Evolutionary conservation across 1,284 basidiomycete genomes (phyloP).

Genomic region (Leccinum subrobustum): DNA sequence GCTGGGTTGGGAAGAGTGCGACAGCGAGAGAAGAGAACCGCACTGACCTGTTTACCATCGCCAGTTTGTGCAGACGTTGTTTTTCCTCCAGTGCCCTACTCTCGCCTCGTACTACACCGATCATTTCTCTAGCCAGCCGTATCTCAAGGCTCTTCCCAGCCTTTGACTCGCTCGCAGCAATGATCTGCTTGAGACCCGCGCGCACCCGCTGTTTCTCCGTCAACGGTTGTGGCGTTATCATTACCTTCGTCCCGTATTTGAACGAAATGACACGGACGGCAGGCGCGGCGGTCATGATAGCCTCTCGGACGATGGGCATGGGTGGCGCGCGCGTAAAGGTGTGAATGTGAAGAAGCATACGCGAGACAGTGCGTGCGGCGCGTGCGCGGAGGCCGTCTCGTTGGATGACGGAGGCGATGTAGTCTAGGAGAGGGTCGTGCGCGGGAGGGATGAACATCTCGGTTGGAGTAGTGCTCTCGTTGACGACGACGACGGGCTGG

Average conservation of each 20-base stretch:
- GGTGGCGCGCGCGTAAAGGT: slow-evolving; percentile 72
- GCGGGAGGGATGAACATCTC: slow-evolving; percentile 64
- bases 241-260: slow-evolving; percentile 57
- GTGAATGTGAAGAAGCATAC: slow-evolving; percentile 70
- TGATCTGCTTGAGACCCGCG: slow-evolving; percentile 65
- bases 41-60: slow-evolving; percentile 78
- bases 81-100: slow-evolving; percentile 49
- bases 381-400: slow-evolving; percentile 66
- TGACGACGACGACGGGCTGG: background rate
- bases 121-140: slow-evolving; percentile 73
- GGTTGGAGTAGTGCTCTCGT: background rate
- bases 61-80: slow-evolving; percentile 60
- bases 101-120: slow-evolving; percentile 62
- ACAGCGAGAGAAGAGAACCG: background rate
- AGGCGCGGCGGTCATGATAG: slow-evolving; percentile 65
- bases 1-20: background rate
- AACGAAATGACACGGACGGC: slow-evolving; percentile 56
- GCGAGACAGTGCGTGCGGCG: slow-evolving; percentile 57
- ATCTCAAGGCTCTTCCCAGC: slow-evolving; percentile 57
- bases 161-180: slow-evolving; percentile 54
- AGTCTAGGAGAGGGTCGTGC: slow-evolving; percentile 74
- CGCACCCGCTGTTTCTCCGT: slow-evolving; percentile 76
- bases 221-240: slow-evolving; percentile 67
- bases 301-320: slow-evolving; percentile 74
- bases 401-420: slow-evolving; percentile 69